Base-by-base conservation (phyloP, 495 filamentous ascomycete genomes). In the Acidiella bohemica region DNA sequence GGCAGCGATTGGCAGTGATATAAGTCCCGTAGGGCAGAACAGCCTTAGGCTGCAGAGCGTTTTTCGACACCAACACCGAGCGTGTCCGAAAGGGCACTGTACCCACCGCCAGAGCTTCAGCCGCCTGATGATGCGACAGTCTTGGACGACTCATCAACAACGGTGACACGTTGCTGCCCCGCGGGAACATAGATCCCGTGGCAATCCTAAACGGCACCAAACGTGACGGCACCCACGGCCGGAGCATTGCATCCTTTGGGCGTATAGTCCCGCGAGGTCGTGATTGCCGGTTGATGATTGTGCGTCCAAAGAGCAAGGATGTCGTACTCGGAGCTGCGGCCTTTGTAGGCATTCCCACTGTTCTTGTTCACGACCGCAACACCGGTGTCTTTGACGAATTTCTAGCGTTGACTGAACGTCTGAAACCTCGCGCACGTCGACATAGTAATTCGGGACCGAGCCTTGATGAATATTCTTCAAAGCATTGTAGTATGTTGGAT, bases 41-140 rank as follows among this genome's bases (percentile, higher is more conserved):
- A 4, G 46, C 48, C 27, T 41, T 32, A n/a, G 28, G 26, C 21
- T 43, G 18, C 11, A 54, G 32, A 1, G 44, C 31, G 16, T 51
- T 39, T n/a, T 21, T 54, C 48, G 19, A 44, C 39, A 9, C 41
- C 47, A 3, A 54, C 35, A 5, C 48, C 51, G 24, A 39, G 41
- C 0, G 16, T 34, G 23, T 32, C 20, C 1, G 41, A 42, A 20
- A 34, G 4, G 1, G 47, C 32, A 8, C 37, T 32, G 23, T 53
- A 47, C 3, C 50, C 50, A 5, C 50, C 50, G 19, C 50, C 45
- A 12, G 32, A 20, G 2, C 42, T 32, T 36, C 46, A 53, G 3
- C 50, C 50, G 3, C 50, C 46, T 5, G 37, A 7, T 4, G 27
- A 19, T 2, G 46, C 50, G 16, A 49, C 50, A n/a, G 41, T 41